Conservation (phyloP, 1,284 basidiomycete species). For the Coniferiporia weirii region DNA sequence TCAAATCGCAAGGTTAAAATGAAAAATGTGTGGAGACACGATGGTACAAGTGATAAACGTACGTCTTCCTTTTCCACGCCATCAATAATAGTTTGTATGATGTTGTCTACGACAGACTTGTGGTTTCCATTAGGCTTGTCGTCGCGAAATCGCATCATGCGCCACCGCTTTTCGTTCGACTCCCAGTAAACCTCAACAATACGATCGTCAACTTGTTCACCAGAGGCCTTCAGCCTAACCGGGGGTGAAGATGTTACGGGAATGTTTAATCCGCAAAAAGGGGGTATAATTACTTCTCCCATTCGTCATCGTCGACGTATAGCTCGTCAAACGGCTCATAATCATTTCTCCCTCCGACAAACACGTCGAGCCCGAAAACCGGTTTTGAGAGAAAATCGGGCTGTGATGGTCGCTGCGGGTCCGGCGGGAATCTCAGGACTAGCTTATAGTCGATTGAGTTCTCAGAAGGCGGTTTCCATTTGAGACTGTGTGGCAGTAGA, state of each 20-base stretch:
- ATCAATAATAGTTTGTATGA: constrained; percentile 83
- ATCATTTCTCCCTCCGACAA: constrained; percentile 60
- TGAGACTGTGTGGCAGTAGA: constrained; percentile 56
- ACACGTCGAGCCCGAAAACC: constrained; percentile 78
- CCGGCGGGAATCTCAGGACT: constrained; percentile 84
- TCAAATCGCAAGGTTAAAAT: background rate
- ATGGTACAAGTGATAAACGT: constrained; percentile 30
- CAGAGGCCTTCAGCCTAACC: constrained; percentile 74
- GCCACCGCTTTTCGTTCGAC: constrained; percentile 59
- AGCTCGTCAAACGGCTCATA: constrained; percentile 90
- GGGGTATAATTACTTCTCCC: constrained; percentile 69
- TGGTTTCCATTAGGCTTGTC: constrained; percentile 92
- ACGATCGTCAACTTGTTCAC: constrained; percentile 89
- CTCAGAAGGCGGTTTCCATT: constrained; percentile 99
- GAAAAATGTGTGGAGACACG: constrained; percentile 3
- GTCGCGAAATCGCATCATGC: constrained; percentile 86
- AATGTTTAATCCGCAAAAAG: background rate
- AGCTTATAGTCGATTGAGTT: constrained; percentile 99
- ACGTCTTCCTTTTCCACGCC: constrained; percentile 85
- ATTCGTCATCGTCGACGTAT: constrained; percentile 85
- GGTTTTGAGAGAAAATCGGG: constrained; percentile 87
- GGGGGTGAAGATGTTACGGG: background rate
- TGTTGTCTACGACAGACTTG: constrained; percentile 74
- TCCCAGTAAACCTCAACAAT: constrained; percentile 96
- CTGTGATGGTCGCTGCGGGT: constrained; percentile 42